A percentile compares a stretch with the other conserved stretches of the same genome.
Evolutionary conservation across 2,329 filamentous ascomycete species (phyloP).

Genomic region (Albophoma yamanashiensis): DNA sequence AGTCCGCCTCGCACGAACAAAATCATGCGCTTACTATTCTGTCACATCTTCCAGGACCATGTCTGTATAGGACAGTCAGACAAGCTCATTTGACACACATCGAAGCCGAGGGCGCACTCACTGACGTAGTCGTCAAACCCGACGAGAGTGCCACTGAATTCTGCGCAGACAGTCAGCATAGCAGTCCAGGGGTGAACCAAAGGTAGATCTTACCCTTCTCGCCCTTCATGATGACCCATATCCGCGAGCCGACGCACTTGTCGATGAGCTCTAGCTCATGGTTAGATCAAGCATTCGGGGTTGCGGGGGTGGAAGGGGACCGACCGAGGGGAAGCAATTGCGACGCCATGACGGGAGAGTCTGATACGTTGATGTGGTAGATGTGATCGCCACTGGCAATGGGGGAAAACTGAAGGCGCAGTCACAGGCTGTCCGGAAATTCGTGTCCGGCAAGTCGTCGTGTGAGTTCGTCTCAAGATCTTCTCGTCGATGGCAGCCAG

Average conservation of each 20-base stretch:
- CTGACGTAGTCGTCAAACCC: constrained; percentile 99
- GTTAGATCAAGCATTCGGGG: constrained; percentile 1
- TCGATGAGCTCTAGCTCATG: constrained; percentile 75
- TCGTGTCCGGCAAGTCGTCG: neutral
- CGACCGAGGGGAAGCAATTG: constrained; percentile 63
- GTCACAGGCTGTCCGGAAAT: neutral
- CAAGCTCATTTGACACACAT: neutral
- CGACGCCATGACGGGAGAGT: constrained; percentile 47
- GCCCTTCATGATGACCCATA: constrained; percentile 99
- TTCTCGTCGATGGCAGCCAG: neutral
- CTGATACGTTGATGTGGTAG: neutral
- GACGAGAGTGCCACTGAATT: constrained; percentile 88
- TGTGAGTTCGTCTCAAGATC: neutral
- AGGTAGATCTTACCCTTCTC: constrained; percentile 63
- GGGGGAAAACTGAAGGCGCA: neutral
- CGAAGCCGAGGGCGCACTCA: constrained; percentile 42
- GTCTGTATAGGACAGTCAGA: constrained; percentile 43
- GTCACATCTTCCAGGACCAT: constrained; percentile 98
- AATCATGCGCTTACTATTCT: constrained; percentile 60
- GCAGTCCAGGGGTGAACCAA: neutral
- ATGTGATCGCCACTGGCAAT: neutral
- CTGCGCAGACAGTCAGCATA: constrained; percentile 33
- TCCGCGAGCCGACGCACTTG: constrained; percentile 94
- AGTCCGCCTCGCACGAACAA: neutral
- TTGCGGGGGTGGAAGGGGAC: constrained; percentile 6